Base-by-base conservation (phyloP, 2,329 filamentous ascomycete genomes). In the Fusarium pseudocircinatum region DNA sequence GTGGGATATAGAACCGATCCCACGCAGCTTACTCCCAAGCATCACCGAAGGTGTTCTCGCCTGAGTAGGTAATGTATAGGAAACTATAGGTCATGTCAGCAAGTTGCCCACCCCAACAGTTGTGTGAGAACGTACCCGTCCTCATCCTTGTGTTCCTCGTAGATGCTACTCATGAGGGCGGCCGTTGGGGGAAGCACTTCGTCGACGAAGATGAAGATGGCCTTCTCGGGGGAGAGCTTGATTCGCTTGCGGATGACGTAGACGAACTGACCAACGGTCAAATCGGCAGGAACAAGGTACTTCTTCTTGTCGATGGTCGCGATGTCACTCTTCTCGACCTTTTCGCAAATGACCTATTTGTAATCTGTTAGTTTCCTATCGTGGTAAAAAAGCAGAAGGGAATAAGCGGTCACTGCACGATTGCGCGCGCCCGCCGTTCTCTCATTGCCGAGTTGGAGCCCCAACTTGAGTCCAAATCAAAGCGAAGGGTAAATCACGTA, bases 271-370 rank as follows among this genome's bases (percentile, higher is more conserved):
- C 96, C 96, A 74, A 99, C 96, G 73, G 96, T 99, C 82, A 99
- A 91, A 82, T 99, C 96, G 78, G 96, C 95, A 20, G 96, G 96
- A 34, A 99, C 96, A 54, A 99, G 90, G 82, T 99, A 99, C 88
- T 99, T 99, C 92, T 99, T 99, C 92, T 99, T 99, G 87, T 99
- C 96, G 89, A 99, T 99, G 77, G 96, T 98, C 69, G 96, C 96
- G 79, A 99, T 99, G 83, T 99, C 96, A 72, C 94, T 97, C 88
- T 98, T 98, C 87, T 99, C 96, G 78, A 98, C 96, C 89, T 98
- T 98, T 86, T 98, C 96, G 89, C 96, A 99, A 83, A 99, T 99
- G 74, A 99, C 96, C 95, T 97, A 79, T 77, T 72, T 9, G 24
- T 32, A 39, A 88, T 95, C 98, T 84, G 98, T 99, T 75, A 99